phyloP scores from a whole-genome alignment of 2,329 filamentous ascomycete genomes.

The Sclerotinia borealis region DNA sequence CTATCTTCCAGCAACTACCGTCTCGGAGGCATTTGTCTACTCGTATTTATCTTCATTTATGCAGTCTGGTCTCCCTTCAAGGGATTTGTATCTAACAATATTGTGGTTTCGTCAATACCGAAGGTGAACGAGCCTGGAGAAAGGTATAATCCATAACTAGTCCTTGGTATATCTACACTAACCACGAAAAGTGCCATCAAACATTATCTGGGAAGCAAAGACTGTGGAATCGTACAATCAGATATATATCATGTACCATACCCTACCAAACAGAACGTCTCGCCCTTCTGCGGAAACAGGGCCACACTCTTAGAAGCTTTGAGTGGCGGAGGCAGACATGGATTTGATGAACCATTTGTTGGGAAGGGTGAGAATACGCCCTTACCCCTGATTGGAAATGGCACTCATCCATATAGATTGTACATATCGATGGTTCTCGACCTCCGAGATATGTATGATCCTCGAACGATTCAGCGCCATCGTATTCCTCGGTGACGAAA shows the following conservation, averaged over 20 bases:
- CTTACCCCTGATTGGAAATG: background rate
- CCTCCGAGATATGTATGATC: slow-evolving; percentile 39
- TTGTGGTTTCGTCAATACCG: background rate
- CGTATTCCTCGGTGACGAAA: slow-evolving; percentile 38
- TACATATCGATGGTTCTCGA: slow-evolving; percentile 39
- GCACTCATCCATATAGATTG: slow-evolving; percentile 28
- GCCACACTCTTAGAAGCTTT: slow-evolving; percentile 36
- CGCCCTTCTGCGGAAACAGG: slow-evolving; percentile 26
- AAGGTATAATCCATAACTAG: slow-evolving; percentile 13
- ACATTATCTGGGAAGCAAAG: slow-evolving; percentile 23
- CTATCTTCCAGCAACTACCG: slow-evolving; percentile 5
- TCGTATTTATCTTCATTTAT: slow-evolving; percentile 2
- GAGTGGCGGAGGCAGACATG: slow-evolving; percentile 37
- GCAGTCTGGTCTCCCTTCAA: slow-evolving; percentile 3
- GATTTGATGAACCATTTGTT: slow-evolving; percentile 37
- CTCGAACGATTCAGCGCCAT: slow-evolving; percentile 38
- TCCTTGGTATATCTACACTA: background rate
- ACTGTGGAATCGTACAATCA: slow-evolving; percentile 21
- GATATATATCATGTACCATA: slow-evolving; percentile 22
- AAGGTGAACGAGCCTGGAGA: slow-evolving; percentile 14
- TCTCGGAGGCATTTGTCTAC: background rate
- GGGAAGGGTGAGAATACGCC: slow-evolving; percentile 16
- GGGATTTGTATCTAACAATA: background rate
- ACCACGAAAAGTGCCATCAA: slow-evolving; percentile 17
- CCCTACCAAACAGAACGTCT: slow-evolving; percentile 9